Conservation (phyloP, 495 filamentous ascomycete genomes). For the Glarea lozoyensis region DNA sequence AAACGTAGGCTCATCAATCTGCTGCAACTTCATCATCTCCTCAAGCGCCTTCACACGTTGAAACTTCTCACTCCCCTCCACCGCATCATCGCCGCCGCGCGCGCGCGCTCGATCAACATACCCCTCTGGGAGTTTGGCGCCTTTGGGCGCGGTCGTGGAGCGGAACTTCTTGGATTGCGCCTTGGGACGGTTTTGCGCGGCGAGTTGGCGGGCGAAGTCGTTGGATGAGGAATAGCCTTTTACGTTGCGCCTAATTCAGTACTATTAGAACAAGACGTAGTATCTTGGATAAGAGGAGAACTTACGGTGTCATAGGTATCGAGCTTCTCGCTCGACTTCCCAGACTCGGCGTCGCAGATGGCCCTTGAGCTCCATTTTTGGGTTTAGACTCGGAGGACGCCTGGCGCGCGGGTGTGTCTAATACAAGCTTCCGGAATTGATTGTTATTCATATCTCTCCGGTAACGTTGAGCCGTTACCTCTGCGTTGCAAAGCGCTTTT, state of each 20-base stretch:
- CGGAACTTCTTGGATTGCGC: conserved; percentile 59
- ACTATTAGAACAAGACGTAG: neutral
- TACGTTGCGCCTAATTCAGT: conserved; percentile 53
- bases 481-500: conserved; percentile 7
- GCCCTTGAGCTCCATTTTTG: conserved; percentile 20
- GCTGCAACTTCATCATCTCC: conserved; percentile 69
- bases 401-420: conserved; percentile 31
- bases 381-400: conserved; percentile 15
- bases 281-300: conserved; percentile 1
- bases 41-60: conserved; percentile 67
- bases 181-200: conserved; percentile 54
- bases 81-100: conserved; percentile 26
- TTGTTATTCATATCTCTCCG: conserved; percentile 83
- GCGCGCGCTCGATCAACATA: conserved; percentile 76
- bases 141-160: conserved; percentile 73
- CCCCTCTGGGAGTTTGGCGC: conserved; percentile 65
- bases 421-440: conserved; percentile 84
- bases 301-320: conserved; percentile 82
- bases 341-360: conserved; percentile 32
- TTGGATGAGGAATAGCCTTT: conserved; percentile 36
- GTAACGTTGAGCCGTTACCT: neutral
- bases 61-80: conserved; percentile 55
- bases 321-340: conserved; percentile 62
- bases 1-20: conserved; percentile 70
- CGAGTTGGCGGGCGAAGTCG: conserved; percentile 80